Conservation (phyloP, 805 yeast species). For the Pachysolen tannophilus region DNA sequence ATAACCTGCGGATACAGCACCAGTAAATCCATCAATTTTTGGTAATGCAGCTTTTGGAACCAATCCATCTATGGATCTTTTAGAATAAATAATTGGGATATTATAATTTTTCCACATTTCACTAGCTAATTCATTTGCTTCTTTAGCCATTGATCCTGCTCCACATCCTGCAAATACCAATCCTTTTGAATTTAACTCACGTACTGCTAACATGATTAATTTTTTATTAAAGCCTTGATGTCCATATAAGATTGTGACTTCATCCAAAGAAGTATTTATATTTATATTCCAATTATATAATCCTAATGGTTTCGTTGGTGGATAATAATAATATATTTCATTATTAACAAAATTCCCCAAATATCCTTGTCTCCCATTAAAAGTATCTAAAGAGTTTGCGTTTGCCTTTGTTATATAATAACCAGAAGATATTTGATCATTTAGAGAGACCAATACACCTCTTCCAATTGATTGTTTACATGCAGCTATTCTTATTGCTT, state of each 20-base stretch:
- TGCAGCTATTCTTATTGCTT: constrained; percentile 59
- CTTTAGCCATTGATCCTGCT: constrained; percentile 54
- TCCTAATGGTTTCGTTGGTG: constrained; percentile 45
- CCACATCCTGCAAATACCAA: constrained; percentile 65
- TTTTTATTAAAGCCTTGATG: constrained; percentile 52
- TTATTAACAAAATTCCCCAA: constrained; percentile 64
- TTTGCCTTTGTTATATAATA: constrained; percentile 64
- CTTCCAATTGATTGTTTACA: constrained; percentile 41
- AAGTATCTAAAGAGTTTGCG: constrained; percentile 64
- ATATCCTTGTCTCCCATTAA: constrained; percentile 67
- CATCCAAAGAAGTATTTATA: constrained; percentile 21
- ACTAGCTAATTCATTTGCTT: constrained; percentile 35
- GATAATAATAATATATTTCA: constrained; percentile 54
- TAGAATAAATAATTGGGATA: constrained; percentile 55
- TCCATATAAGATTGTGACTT: constrained; percentile 50
- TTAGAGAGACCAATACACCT: constrained; percentile 56
- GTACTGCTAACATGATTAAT: constrained; percentile 37
- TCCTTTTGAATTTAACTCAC: constrained; percentile 39
- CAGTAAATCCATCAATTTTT: constrained; percentile 22
- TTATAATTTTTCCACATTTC: constrained; percentile 28
- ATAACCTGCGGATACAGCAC: constrained; percentile 55
- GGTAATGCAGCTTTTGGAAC: constrained; percentile 47
- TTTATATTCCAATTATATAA: constrained; percentile 32
- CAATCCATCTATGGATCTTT: constrained; percentile 65
- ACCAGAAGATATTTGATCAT: constrained; percentile 64